Evolutionary conservation across 2,329 filamentous ascomycete species (phyloP).

Genomic region (Ophiostoma triangulosporum): DNA sequence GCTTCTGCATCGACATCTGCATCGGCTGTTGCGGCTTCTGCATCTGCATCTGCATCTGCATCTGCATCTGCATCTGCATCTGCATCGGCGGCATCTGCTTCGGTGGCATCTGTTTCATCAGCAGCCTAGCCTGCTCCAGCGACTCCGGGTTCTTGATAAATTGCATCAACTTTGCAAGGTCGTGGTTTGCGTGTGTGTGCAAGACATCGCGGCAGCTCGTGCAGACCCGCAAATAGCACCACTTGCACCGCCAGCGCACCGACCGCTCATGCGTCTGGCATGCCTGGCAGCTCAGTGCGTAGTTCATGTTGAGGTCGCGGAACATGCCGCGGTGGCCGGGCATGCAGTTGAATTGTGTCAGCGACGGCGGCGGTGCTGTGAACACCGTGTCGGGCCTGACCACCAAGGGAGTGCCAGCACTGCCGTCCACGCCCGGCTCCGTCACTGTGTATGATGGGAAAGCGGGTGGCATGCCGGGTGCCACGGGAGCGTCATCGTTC

Average conservation of each 20-base stretch:
- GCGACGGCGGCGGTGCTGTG: constrained; percentile 27
- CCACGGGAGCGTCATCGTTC: background rate
- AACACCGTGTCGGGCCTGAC: constrained; percentile 25
- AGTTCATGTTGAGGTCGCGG: constrained; percentile 32
- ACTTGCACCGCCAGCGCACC: constrained; percentile 33
- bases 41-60: too few relatives aligned
- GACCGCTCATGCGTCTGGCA: constrained; percentile 32
- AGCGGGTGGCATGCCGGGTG: constrained; percentile 14
- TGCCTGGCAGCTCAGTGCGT: constrained; percentile 39
- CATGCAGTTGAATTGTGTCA: constrained; percentile 32
- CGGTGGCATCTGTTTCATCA: background rate
- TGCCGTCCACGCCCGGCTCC: constrained; percentile 3
- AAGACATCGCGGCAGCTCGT: constrained; percentile 31
- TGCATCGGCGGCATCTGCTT: background rate
- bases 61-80: background rate
- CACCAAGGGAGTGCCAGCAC: background rate
- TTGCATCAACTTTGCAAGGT: constrained; percentile 30
- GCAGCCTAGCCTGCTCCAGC: background rate
- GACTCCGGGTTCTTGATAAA: constrained; percentile 11
- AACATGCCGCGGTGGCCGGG: constrained; percentile 35
- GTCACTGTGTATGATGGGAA: constrained; percentile 17
- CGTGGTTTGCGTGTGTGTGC: constrained; percentile 26
- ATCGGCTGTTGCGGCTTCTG: too few relatives aligned
- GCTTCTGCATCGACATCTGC: too few relatives aligned
- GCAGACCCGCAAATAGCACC: constrained; percentile 40